phyloP scores from a whole-genome alignment of 352 stramenopile genomes.

The Globisporangium echinulatum region DNA sequence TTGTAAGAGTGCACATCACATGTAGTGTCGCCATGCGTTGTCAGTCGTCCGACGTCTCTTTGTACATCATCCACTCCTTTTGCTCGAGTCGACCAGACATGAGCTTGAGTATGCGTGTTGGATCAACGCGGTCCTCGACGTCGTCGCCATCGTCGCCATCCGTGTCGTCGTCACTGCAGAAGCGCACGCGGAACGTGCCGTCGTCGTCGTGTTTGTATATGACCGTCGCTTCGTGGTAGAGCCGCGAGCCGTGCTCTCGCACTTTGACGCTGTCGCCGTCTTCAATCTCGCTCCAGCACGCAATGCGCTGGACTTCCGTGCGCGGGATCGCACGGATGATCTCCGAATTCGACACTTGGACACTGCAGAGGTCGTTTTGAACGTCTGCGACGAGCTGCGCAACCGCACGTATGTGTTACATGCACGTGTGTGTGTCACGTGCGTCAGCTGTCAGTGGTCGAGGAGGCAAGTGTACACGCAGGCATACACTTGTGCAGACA shows the following conservation, averaged over 20 bases:
- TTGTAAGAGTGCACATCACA: no score
- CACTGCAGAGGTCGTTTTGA: conserved; percentile 31
- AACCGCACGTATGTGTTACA: no score
- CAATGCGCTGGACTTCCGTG: conserved; percentile 45
- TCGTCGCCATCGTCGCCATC: conserved; percentile 52
- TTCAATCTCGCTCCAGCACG: conserved; percentile 61
- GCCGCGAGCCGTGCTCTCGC: conserved; percentile 43
- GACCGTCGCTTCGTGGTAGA: conserved; percentile 64
- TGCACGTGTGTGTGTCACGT: no score
- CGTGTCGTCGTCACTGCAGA: conserved; percentile 17
- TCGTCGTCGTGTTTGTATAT: conserved; percentile 30
- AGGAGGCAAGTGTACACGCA: no score
- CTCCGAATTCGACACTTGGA: conserved; percentile 50
- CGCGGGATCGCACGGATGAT: conserved; percentile 32
- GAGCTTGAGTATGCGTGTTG: conserved; percentile 48
- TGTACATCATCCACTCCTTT: conserved; percentile 75
- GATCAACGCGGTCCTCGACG: conserved; percentile 38
- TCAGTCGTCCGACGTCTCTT: conserved; percentile 29
- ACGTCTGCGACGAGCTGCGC: conserved; percentile 42
- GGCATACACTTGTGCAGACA: not conserved
- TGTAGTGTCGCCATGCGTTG: not conserved
- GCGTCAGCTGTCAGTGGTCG: no score
- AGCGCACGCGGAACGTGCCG: conserved; percentile 62
- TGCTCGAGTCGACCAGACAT: conserved; percentile 59
- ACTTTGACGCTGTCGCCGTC: conserved; percentile 58